Percentiles rank a stretch among this genome's conserved stretches.
Conservation (phyloP, 371 early-diverging fungal genomes). For the Massospora cicadina region DNA sequence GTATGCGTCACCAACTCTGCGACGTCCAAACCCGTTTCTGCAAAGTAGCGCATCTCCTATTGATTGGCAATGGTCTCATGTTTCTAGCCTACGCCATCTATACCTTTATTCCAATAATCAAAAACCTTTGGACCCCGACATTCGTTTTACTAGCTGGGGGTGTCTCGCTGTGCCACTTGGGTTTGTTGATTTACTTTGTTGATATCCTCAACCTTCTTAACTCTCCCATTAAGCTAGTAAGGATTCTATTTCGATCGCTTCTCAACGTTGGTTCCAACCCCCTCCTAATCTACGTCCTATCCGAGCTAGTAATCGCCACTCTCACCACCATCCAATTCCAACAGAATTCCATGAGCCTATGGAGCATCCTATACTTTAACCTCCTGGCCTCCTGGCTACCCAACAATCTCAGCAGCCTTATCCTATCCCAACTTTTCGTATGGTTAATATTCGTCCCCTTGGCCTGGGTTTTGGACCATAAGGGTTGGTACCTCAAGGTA, state of each 20-base stretch:
- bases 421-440: constrained; percentile 5
- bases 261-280: constrained; percentile 13
- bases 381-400: neutral
- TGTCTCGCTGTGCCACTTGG: constrained; percentile 16
- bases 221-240: neutral
- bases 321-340: constrained; percentile 3
- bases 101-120: constrained; percentile 23
- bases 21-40: neutral
- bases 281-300: constrained; percentile 11
- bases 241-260: constrained; percentile 17
- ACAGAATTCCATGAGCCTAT: no score
- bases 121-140: constrained; percentile 29
- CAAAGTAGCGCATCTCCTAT: constrained; percentile 14
- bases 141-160: constrained; percentile 21
- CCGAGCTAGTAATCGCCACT: constrained; percentile 12
- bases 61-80: constrained; percentile 10
- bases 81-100: constrained; percentile 18
- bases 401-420: neutral
- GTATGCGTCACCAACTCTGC: constrained; percentile 12
- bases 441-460: constrained; percentile 8
- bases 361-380: neutral
- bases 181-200: constrained; percentile 16
- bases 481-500: constrained; percentile 8
- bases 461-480: constrained; percentile 9
- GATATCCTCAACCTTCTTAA: constrained; percentile 10